These are phyloP conservation scores for Candida pseudoviswanathii DNA, from an alignment of 1,139 yeast species.

Conservation along the genomic window DNA sequence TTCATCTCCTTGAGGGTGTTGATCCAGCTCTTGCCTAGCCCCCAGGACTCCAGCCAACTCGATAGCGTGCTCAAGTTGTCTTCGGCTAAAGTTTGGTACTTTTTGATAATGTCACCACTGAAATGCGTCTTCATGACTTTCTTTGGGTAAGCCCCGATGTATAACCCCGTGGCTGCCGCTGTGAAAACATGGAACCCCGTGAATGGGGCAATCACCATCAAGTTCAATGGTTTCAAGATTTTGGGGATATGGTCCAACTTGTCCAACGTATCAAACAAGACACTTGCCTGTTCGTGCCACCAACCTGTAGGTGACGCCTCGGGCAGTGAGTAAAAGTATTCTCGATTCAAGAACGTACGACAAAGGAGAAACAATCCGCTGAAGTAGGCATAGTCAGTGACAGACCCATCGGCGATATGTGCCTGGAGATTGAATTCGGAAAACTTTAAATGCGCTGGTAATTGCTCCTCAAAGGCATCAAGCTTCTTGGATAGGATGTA, in stretches of 20 bases:
- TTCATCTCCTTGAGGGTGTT: slow-evolving; percentile 22
- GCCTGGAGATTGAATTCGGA: slow-evolving; percentile 30
- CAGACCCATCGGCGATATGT: slow-evolving; percentile 34
- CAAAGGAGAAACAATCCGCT: slow-evolving; percentile 36
- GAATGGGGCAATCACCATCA: slow-evolving; percentile 42
- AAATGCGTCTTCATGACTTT: slow-evolving; percentile 19
- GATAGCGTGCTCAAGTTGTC: slow-evolving; percentile 21
- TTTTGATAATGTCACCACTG: slow-evolving; percentile 18
- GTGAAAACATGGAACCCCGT: slow-evolving; percentile 42
- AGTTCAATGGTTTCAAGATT: slow-evolving; percentile 25
- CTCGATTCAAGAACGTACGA: slow-evolving; percentile 35
- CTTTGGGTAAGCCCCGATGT: slow-evolving; percentile 32
- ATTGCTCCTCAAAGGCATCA: slow-evolving; percentile 20
- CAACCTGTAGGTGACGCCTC: slow-evolving; percentile 29
- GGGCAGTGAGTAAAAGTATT: slow-evolving; percentile 36
- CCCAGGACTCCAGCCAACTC: slow-evolving; percentile 28
- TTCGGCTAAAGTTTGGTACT: slow-evolving; percentile 22
- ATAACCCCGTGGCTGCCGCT: slow-evolving; percentile 33
- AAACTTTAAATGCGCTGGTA: slow-evolving; percentile 28
- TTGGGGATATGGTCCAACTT: slow-evolving; percentile 25
- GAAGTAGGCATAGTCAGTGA: slow-evolving; percentile 37
- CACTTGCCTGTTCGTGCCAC: slow-evolving; percentile 30
- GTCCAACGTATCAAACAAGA: slow-evolving; percentile 26
- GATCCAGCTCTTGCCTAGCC: slow-evolving; percentile 29
- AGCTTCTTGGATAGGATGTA: slow-evolving; percentile 23